Base-by-base conservation (phyloP, 2,329 filamentous ascomycete genomes). In the Verticillium klebahnii region DNA sequence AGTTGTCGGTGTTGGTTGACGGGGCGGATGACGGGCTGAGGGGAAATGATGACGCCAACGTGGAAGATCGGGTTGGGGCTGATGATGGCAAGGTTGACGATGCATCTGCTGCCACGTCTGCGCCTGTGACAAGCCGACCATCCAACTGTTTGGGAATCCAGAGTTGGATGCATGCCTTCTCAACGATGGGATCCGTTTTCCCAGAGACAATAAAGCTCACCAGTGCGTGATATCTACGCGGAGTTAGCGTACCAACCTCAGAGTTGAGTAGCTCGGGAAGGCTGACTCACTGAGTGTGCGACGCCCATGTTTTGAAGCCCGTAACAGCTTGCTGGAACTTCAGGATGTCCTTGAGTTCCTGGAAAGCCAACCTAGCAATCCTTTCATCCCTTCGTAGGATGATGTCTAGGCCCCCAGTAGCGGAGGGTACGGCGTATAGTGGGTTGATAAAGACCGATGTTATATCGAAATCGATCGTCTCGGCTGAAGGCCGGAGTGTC, bases 301-400 rank as follows among this genome's bases (percentile, higher is more conserved):
- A 65, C 4, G 66, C 68, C 63, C 67, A 74, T 0, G 68, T 67
- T 56, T 72, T 74, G 61, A 70, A 75, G 0, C 72, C 72, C 6
- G 70, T 75, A 11, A 74, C 59, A 3, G 69, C 72, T 56, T 75
- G 73, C 37, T 75, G 73, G 23, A 75, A 74, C 55, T 68, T 70
- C 2, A 74, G 60, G 23, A 70, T 64, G 37, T 73, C 68, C 15
- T 67, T 67, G 23, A 66, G 63, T 6, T 65, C 63, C 1, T 61
- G 65, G 19, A 75, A 75, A 1, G 67, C 60, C 17, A 75, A 62
- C 17, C 67, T 67, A 25, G 72, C 71, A 25, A 73, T 72, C 39
- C 70, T 66, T 57, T 74, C 71, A 23, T 74, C 70, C 12, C 70
- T 66, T 2, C 66, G 60, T 23, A 74, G 60, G 14, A 74, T 68